Base-by-base conservation (phyloP, 2,329 filamentous ascomycete genomes). In the Colletotrichum liriopes region DNA sequence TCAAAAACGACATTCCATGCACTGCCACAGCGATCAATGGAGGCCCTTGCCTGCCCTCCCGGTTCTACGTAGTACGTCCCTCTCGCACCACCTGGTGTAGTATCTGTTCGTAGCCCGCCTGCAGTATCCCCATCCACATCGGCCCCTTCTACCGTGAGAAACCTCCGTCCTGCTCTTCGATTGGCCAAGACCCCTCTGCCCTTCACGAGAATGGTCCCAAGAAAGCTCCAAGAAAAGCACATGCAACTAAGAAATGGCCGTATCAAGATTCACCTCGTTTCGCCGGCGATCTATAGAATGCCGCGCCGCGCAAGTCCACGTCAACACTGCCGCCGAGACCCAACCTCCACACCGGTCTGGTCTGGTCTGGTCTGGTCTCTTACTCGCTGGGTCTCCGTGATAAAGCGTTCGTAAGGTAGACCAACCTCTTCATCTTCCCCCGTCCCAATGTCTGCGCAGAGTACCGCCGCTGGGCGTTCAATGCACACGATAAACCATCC, bases 1-100 rank as follows among this genome's bases (percentile, higher is more conserved):
- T 69, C 45, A 59, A 59, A 59, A 39, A 41, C 65, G 29, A 69
- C 65, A 59, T 61, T 59, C 39, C 45, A 59, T 70, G 70, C 70
- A 72, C 70, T 72, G 70, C 70, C 70, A 72, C 70, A 65, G 54
- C 66, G 70, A 72, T 72, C 60, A 72, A 72, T 70, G 70, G 60
- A 60, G 52, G 29, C 23, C 52, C 52, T 39, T 65, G 32, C 29
- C 51, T 45, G 60, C 47, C 47, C 47, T 35, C 45, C 20, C 62
- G 23, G 63, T 47, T 62, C 41, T 51, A 54, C 65, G n/a, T n/a
- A n/a, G n/a, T n/a, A n/a, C n/a, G 32, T 52, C 61, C 29, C 39
- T 58, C 52, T 47, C 29, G 16, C 26, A 29, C 37, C 32, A 60
- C 18, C n/a, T 51, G 6, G 32, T 41, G 7, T 61, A 8, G 5